phyloP scores from a whole-genome alignment of 1,284 basidiomycete species.

The Malassezia cuniculi region DNA sequence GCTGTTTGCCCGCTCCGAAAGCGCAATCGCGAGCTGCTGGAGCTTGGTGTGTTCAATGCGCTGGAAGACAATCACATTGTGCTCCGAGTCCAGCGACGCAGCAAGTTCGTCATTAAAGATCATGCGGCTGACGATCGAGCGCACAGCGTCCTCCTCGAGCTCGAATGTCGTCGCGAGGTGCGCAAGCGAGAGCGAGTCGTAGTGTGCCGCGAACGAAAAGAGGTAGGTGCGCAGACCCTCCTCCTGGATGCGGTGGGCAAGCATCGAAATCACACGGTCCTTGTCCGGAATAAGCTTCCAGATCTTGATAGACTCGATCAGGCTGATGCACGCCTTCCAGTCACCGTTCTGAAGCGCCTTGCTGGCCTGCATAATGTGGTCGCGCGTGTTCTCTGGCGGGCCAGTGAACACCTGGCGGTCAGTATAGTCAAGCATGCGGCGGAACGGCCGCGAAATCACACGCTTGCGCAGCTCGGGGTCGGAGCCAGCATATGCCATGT shows the following conservation, averaged over 20 bases:
- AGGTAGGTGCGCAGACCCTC: slow-evolving; percentile 92
- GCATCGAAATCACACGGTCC: slow-evolving; percentile 78
- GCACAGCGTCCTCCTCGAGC: slow-evolving; percentile 64
- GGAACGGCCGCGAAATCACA: slow-evolving; percentile 85
- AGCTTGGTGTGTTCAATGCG: slow-evolving; percentile 61
- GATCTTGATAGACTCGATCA: slow-evolving; percentile 90
- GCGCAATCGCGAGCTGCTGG: slow-evolving; percentile 44
- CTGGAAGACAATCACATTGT: slow-evolving; percentile 78
- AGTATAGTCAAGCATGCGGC: slow-evolving; percentile 86
- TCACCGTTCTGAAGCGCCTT: slow-evolving; percentile 92
- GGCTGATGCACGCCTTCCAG: slow-evolving; percentile 86
- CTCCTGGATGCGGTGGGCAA: slow-evolving; percentile 93
- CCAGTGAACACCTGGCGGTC: slow-evolving; percentile 96
- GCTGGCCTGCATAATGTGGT: slow-evolving; percentile 98
- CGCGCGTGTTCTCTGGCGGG: slow-evolving; percentile 92
- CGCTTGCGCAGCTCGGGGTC: slow-evolving; percentile 64
- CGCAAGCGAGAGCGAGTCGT: slow-evolving; percentile 74
- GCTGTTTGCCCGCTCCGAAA: slow-evolving; percentile 73
- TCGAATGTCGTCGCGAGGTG: slow-evolving; percentile 79
- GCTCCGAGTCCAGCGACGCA: slow-evolving; percentile 74
- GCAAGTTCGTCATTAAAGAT: slow-evolving; percentile 94
- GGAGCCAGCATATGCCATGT: slow-evolving; percentile 83
- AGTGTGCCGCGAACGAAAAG: slow-evolving; percentile 93
- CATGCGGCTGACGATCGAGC: slow-evolving; percentile 92
- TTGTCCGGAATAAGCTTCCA: slow-evolving; percentile 88